A percentile compares a stretch with the other conserved stretches of the same genome.
Evolutionary conservation across 495 filamentous ascomycete species (phyloP).

Genomic region (Neurospora terricola): DNA sequence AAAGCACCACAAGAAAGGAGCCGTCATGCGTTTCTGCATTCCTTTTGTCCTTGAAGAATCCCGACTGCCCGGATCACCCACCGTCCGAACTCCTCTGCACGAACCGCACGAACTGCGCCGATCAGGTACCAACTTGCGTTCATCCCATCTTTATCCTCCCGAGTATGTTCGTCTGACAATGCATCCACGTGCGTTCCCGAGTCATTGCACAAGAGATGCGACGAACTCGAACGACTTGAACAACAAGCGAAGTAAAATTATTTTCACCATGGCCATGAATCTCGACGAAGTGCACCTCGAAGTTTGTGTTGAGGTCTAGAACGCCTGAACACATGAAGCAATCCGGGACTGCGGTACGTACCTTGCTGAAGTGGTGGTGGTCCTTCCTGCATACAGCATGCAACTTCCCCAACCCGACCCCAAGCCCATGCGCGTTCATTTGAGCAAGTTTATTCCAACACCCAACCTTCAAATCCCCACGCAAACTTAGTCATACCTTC

Average conservation of each 20-base stretch:
- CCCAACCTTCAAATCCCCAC: background rate
- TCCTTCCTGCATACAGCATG: background rate
- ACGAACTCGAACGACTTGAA: background rate
- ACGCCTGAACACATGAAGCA: background rate
- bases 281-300: background rate
- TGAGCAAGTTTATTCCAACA: slow-evolving; percentile 5
- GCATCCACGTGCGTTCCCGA: background rate
- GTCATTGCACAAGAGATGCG: background rate
- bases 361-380: background rate
- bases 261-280: background rate
- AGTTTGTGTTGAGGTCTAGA: background rate
- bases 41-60: background rate
- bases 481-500: background rate
- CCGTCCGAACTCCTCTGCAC: background rate
- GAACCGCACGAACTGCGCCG: background rate
- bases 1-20: background rate
- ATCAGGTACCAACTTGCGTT: background rate
- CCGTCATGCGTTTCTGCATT: background rate
- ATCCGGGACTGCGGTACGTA: background rate
- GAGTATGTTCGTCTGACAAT: background rate
- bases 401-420: background rate
- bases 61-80: background rate
- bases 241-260: background rate
- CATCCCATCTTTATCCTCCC: background rate
- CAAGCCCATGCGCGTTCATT: slow-evolving; percentile 2